phyloP scores from a whole-genome alignment of 345 rosid genomes.

The Turritis glabra region DNA sequence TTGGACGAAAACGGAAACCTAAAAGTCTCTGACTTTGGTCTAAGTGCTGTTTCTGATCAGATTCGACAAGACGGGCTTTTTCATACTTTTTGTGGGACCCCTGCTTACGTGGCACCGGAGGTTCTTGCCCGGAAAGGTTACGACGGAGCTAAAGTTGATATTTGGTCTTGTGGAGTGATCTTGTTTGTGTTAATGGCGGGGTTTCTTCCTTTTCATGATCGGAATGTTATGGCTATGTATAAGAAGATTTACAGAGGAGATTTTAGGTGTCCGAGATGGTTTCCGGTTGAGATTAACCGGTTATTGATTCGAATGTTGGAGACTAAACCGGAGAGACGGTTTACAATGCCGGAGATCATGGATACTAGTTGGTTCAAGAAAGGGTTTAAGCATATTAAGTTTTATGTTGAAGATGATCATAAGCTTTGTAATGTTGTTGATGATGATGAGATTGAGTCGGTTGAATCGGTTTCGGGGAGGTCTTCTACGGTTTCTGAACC shows the following conservation, averaged over 20 bases:
- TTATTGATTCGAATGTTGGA: constrained; percentile 63
- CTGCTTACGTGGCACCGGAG: constrained; percentile 88
- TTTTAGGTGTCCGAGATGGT: constrained; percentile 74
- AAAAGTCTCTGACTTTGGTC: constrained; percentile 85
- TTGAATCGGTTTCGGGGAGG: constrained; percentile 44
- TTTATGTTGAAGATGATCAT: constrained; percentile 54
- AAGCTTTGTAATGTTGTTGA: constrained; percentile 45
- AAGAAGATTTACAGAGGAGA: constrained; percentile 73
- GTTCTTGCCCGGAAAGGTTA: constrained; percentile 71
- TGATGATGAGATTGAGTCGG: constrained; percentile 40
- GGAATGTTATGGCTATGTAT: constrained; percentile 72
- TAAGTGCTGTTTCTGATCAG: constrained; percentile 79
- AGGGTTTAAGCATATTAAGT: constrained; percentile 65
- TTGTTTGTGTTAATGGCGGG: constrained; percentile 77
- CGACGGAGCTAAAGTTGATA: constrained; percentile 80
- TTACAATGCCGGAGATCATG: constrained; percentile 72
- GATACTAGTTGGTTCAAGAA: constrained; percentile 76
- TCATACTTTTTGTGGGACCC: constrained; percentile 88
- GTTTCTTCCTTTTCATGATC: constrained; percentile 78
- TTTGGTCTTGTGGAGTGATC: constrained; percentile 94
- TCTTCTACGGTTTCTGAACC: constrained; percentile 57
- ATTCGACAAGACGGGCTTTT: constrained; percentile 70
- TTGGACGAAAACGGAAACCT: constrained; percentile 70
- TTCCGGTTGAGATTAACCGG: constrained; percentile 60
- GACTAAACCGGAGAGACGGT: constrained; percentile 68